Evolutionary conservation across 192 early-diverging fungal species (phyloP), one percentile per base, ranked within the genome.

Genomic region (Coemansia erecta): DNA sequence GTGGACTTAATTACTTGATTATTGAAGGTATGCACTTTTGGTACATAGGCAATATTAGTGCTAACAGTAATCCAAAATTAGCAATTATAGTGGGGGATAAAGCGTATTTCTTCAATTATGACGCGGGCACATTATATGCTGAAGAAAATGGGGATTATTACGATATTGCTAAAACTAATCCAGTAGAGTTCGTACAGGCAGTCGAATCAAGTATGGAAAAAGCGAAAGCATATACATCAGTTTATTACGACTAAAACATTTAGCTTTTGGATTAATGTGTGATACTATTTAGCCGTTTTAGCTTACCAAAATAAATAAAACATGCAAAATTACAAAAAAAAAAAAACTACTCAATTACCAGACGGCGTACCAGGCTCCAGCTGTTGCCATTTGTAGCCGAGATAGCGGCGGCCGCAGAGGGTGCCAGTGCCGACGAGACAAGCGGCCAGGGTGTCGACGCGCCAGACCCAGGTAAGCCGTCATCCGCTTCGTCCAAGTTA

Each of bases 291-390:
- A n/a, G n/a, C n/a, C n/a, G n/a, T n/a, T n/a, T n/a, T n/a, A n/a
- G n/a, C n/a, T n/a, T n/a, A n/a, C n/a, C n/a, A n/a, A n/a, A 18
- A 43, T 43, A 12, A 43, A 43, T 7, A 43, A 43, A 43, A 43
- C 1, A 15, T 12, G 7, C 11, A 15, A 43, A 43, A 43, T 15
- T 8, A 43, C 3, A 8, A 4, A 43, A n/a, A 46, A 18, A 17
- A 46, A 6, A 46, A 56, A 56, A 9, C 18, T 35, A 41, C 19
- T 63, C 61, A 10, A 55, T 42, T 11, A 70, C 35, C 3, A 70
- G 39, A 7, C 48, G 60, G 4, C 51, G 56, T 14, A 70, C 61
- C 13, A 70, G 18, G 3, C 63, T 50, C 60, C 67, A 70, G 45
- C 61, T 57, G 42, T 53, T 68, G 49, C 42, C 47, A 12, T 15